phyloP scores from a whole-genome alignment of 2,329 filamentous ascomycete species.

The Penicillium sp. region DNA sequence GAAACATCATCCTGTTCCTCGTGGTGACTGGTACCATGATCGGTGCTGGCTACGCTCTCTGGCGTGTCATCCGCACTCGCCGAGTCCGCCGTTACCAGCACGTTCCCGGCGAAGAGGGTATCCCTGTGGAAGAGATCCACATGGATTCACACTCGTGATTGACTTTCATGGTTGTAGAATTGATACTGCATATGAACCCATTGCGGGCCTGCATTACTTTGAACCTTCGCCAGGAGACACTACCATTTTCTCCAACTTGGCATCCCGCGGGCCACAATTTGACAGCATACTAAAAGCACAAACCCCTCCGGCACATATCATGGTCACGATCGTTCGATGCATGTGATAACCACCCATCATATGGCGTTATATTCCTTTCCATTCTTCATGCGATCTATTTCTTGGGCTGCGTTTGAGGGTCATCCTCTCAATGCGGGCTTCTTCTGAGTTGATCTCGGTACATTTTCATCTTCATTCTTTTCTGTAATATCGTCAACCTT shows the following conservation, averaged over 20 bases:
- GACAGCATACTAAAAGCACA: too few relatives aligned
- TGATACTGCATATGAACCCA: slow-evolving; percentile 10
- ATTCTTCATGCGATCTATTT: not conserved
- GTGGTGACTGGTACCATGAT: slow-evolving; percentile 23
- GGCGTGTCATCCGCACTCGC: slow-evolving; percentile 21
- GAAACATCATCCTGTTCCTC: slow-evolving; percentile 31
- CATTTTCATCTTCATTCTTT: not conserved
- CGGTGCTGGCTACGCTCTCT: slow-evolving; percentile 24
- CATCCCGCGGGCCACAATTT: not conserved
- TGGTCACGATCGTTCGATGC: slow-evolving; percentile 22
- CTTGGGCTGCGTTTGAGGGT: not conserved
- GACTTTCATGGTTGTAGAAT: slow-evolving; percentile 10
- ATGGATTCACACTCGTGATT: slow-evolving; percentile 8
- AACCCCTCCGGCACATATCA: slow-evolving; percentile 19
- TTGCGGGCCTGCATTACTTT: slow-evolving; percentile 8
- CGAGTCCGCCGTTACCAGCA: slow-evolving; percentile 29
- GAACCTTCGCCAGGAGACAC: not conserved
- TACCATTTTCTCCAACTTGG: not conserved
- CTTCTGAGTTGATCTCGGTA: not conserved
- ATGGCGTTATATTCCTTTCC: slow-evolving; percentile 16
- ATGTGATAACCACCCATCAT: slow-evolving; percentile 23
- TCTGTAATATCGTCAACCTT: slow-evolving; percentile 10
- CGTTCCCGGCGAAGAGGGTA: slow-evolving; percentile 30
- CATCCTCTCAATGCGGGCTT: not conserved
- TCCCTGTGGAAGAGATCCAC: slow-evolving; percentile 23